A percentile compares a stretch with the other conserved stretches of the same genome.
phyloP scores from a whole-genome alignment of 2,329 filamentous ascomycete species.

The Aspergillus quadrilineatus region DNA sequence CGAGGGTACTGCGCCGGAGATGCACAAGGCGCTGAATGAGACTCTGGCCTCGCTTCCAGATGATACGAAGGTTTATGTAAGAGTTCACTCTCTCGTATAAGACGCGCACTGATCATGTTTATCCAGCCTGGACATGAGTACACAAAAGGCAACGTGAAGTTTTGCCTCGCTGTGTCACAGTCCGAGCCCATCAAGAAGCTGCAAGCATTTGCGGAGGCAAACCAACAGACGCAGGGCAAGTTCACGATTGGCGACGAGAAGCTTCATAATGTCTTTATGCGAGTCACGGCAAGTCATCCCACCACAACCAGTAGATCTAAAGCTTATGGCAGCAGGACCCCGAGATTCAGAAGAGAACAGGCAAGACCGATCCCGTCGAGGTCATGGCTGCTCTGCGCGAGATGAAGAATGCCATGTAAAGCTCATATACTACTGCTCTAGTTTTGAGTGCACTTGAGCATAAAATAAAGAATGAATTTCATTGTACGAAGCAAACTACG shows the following conservation, averaged over 20 bases:
- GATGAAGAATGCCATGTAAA: conserved; percentile 67
- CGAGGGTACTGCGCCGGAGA: conserved; percentile 83
- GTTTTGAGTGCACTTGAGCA: not conserved
- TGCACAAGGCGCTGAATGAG: conserved; percentile 90
- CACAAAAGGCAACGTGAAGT: conserved; percentile 94
- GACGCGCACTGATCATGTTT: not conserved
- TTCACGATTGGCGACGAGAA: conserved; percentile 98
- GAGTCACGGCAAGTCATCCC: conserved; percentile 63
- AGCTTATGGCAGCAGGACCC: conserved; percentile 62
- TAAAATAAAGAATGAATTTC: not conserved
- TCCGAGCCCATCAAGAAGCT: conserved; percentile 75
- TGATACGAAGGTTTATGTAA: conserved; percentile 86
- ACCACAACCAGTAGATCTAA: conserved; percentile 1
- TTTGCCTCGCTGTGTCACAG: conserved; percentile 72
- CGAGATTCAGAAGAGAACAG: conserved; percentile 77
- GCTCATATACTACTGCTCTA: too few species aligned
- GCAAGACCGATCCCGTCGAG: conserved; percentile 73
- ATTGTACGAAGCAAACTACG: not conserved
- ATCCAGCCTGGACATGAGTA: conserved; percentile 89
- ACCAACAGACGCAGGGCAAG: conserved; percentile 87
- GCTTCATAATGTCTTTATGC: conserved; percentile 97
- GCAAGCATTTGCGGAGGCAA: conserved; percentile 70
- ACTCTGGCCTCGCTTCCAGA: conserved; percentile 77
- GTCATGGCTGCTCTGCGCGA: conserved; percentile 85
- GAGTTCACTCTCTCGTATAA: conserved; percentile 32